phyloP scores from a whole-genome alignment of 331 rosid genomes.

The Quercus phellos region DNA sequence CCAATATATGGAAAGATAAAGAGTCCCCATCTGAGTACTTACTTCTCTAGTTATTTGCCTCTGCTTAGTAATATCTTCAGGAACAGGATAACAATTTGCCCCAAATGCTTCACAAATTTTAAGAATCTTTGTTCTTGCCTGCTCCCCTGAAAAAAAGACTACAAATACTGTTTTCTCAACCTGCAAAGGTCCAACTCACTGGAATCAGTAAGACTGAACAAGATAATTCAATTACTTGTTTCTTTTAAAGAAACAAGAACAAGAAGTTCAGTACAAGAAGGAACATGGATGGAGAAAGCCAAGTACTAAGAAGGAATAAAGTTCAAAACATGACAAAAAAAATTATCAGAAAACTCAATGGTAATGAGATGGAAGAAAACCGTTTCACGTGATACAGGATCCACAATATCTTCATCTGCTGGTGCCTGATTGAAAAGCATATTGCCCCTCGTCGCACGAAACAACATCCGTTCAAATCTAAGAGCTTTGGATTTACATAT shows the following conservation, averaged over 20 bases:
- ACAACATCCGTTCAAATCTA: slow-evolving; percentile 91
- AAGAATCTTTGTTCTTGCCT: slow-evolving; percentile 85
- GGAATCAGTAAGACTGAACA: slow-evolving; percentile 18
- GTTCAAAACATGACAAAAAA: slow-evolving; percentile 10
- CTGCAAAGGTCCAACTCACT: slow-evolving; percentile 48
- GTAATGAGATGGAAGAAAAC: slow-evolving; percentile 47
- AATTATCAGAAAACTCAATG: slow-evolving; percentile 19
- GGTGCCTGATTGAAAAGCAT: slow-evolving; percentile 95
- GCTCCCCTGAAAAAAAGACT: slow-evolving; percentile 96
- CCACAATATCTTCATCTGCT: slow-evolving; percentile 80
- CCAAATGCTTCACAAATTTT: slow-evolving; percentile 98
- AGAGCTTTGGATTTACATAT: slow-evolving; percentile 78
- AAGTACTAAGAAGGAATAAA: slow-evolving; percentile 1
- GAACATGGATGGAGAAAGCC: background rate
- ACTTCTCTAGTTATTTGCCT: slow-evolving; percentile 94
- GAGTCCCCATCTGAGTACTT: slow-evolving; percentile 22
- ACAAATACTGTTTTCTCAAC: slow-evolving; percentile 89
- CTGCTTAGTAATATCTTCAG: slow-evolving; percentile 87
- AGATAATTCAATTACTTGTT: slow-evolving; percentile 14
- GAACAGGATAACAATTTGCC: slow-evolving; percentile 95
- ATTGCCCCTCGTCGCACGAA: slow-evolving; percentile 98
- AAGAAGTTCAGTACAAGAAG: background rate
- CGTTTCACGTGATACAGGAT: slow-evolving; percentile 86
- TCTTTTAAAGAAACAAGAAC: slow-evolving; percentile 12
- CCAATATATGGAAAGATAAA: background rate